phyloP scores from a whole-genome alignment of 345 rosid genomes.

The Boechera divaricarpa region DNA sequence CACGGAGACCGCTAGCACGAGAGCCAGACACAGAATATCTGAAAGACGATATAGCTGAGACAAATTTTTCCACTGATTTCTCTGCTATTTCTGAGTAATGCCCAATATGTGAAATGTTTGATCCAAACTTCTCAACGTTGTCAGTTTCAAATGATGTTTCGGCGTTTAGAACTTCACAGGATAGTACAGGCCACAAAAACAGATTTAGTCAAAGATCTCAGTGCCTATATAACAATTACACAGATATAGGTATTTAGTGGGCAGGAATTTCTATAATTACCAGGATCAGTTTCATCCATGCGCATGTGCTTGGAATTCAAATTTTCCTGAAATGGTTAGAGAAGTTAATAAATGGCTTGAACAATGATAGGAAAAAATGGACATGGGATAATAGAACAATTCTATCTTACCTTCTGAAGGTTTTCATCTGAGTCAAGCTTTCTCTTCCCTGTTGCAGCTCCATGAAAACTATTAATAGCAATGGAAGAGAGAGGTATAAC shows the following conservation, averaged over 20 bases:
- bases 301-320: constrained; percentile 53
- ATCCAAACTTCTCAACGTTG: constrained; percentile 65
- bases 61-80: constrained; percentile 79
- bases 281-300: constrained; percentile 47
- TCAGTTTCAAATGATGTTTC: constrained; percentile 41
- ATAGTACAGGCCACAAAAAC: constrained; percentile 27
- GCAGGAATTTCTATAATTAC: constrained; percentile 45
- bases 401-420: constrained; percentile 54
- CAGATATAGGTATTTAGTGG: neutral
- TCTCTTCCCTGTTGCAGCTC: constrained; percentile 58
- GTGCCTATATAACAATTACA: constrained; percentile 10
- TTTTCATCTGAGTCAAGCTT: constrained; percentile 51
- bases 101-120: constrained; percentile 73
- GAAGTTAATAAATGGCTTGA: constrained; percentile 27
- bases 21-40: constrained; percentile 68
- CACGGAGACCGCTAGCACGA: constrained; percentile 94
- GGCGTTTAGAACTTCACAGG: constrained; percentile 42
- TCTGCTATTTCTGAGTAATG: constrained; percentile 79
- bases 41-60: constrained; percentile 74
- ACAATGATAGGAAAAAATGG: constrained; percentile 16
- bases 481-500: constrained; percentile 34
- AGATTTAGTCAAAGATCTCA: constrained; percentile 6
- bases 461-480: constrained; percentile 33
- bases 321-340: constrained; percentile 62
- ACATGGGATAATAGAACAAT: constrained; percentile 9